Conservation (phyloP, 139 green algal species). For the Microglena sp. region DNA sequence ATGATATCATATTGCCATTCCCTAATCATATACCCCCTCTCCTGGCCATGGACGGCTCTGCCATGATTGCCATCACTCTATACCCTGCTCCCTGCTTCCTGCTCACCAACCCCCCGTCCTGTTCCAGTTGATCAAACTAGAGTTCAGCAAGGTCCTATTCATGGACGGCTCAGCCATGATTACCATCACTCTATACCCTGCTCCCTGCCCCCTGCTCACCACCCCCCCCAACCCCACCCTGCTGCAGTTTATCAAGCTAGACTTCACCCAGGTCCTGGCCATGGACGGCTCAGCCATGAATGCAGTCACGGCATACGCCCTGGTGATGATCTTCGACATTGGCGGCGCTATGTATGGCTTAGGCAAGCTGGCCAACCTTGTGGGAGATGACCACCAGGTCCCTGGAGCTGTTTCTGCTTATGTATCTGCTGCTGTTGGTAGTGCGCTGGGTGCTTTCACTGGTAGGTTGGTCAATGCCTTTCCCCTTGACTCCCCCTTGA, state of each 20-base stretch:
- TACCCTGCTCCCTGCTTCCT: neutral
- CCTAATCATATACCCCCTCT: too few species aligned
- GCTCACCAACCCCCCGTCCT: neutral
- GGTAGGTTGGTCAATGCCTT: too few species aligned
- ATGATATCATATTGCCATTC: too few species aligned
- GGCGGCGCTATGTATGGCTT: slow-evolving; percentile 37
- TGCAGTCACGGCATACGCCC: slow-evolving; percentile 4
- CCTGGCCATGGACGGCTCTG: neutral
- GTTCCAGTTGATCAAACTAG: neutral
- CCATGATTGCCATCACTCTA: neutral
- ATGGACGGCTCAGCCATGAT: neutral
- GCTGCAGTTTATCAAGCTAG: neutral
- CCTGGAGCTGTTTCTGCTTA: neutral
- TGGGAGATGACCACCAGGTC: neutral
- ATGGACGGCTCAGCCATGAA: neutral
- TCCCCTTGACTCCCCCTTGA: too few species aligned
- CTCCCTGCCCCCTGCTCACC: neutral
- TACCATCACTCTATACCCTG: neutral
- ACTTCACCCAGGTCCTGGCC: neutral
- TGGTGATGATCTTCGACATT: slow-evolving; percentile 49
- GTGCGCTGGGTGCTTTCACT: too few species aligned
- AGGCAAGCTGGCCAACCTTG: slow-evolving; percentile 18
- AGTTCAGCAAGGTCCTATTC: neutral
- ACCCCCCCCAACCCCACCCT: neutral
- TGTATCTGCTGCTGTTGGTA: too few species aligned